A percentile compares a stretch with the other conserved stretches of the same genome.
phyloP scores from a whole-genome alignment of 331 rosid genomes.

The Quercus lobata region DNA sequence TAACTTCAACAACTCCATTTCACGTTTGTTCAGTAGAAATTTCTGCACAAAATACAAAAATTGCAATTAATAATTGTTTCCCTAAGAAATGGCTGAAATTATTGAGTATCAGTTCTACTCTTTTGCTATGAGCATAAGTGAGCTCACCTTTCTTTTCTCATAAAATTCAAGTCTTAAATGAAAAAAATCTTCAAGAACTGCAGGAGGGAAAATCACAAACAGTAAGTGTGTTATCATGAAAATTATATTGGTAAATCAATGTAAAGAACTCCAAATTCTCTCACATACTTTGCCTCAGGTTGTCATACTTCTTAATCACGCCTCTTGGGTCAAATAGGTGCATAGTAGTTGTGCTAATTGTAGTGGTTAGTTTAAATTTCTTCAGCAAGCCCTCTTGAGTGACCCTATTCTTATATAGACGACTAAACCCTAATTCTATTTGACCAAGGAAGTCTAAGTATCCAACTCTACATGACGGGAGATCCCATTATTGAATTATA shows the following conservation, averaged over 20 bases:
- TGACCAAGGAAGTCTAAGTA: too few relatives aligned
- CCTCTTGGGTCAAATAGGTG: too few relatives aligned
- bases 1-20: slow-evolving; percentile 59
- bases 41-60: slow-evolving; percentile 40
- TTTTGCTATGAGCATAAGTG: neutral
- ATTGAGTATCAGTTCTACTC: neutral
- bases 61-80: slow-evolving; percentile 1
- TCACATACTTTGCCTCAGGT: slow-evolving; percentile 77
- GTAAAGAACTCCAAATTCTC: neutral
- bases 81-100: neutral
- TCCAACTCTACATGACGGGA: too few relatives aligned
- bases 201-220: slow-evolving; percentile 8
- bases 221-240: neutral
- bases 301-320: slow-evolving; percentile 87
- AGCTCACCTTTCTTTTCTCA: slow-evolving; percentile 74
- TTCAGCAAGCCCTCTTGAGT: too few relatives aligned
- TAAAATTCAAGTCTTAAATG: slow-evolving; percentile 70
- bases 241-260: neutral
- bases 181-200: slow-evolving; percentile 89
- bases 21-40: slow-evolving; percentile 53
- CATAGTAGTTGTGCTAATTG: too few relatives aligned
- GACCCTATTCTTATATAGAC: too few relatives aligned
- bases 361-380: too few relatives aligned
- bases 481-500: too few relatives aligned
- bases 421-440: too few relatives aligned